Base-by-base conservation (phyloP, 2,329 filamentous ascomycete genomes). In the Fusarium scirpi region DNA sequence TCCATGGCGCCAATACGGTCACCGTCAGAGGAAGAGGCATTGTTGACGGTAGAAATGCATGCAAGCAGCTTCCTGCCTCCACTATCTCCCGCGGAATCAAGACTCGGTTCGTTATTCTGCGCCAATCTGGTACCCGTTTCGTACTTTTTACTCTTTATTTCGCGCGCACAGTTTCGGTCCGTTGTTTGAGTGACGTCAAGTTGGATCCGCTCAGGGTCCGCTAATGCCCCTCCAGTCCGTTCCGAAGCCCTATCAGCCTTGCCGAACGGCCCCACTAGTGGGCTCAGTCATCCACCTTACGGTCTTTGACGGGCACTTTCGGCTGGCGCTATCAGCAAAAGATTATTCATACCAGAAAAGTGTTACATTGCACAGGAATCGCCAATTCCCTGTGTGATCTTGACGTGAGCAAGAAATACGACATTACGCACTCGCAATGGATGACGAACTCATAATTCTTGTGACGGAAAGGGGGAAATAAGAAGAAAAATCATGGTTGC, bases 141-240 rank as follows among this genome's bases (percentile, higher is more conserved):
- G 63, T 66, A 41, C 29, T 16, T 25, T 51, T 30, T 24, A 10
- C 15, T 54, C 32, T 63, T 22, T 24, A 38, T 48, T 55, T 66
- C 34, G 51, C 44, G 43, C 40, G 63, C 63, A 67, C 55, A 65
- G 59, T 67, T 70, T 70, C 68, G 68, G 68, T 71, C 68, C 68
- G 68, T 70, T 59, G 40, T 45, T 47, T 65, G 60, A 32, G 53
- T 80, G 78, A 80, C 78, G 78, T 80, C 76, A 79, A 67, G 12
- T 1, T 24, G 27, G 44, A 20, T 52, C 71, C 69, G 65, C 72
- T 58, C 62, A 67, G 57, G 54, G 56, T 62, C 69, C 63, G 67
- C 64, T 48, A 12, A 22, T 44, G 29, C 51, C 57, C 66, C 54
- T 38, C 62, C 56, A 57, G 52, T 71, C 70, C 69, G 73, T 57